Conservation (phyloP, 768 basidiomycete genomes). For the Naganishia kalamii region DNA sequence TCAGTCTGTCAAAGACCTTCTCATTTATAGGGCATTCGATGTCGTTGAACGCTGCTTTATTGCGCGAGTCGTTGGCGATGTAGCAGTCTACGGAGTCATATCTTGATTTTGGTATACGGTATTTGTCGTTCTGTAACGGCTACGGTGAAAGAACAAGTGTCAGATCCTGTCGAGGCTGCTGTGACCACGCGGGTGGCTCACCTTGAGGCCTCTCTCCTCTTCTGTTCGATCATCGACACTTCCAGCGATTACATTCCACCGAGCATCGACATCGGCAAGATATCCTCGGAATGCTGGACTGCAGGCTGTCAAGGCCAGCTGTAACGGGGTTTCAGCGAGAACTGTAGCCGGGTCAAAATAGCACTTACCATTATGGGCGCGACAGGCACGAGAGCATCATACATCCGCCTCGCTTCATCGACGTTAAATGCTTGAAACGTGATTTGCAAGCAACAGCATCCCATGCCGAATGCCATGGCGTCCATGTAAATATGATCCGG, state of each 20-base stretch:
- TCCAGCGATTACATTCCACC: slow-evolving; percentile 99
- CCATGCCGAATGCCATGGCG: slow-evolving; percentile 99
- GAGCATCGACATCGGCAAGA: slow-evolving; percentile 91
- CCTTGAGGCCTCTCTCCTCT: slow-evolving; percentile 86
- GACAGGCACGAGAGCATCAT: slow-evolving; percentile 91
- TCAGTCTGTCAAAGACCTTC: slow-evolving; percentile 63
- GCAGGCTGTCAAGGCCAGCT: slow-evolving; percentile 80
- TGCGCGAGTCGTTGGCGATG: slow-evolving; percentile 75
- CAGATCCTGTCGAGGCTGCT: not conserved
- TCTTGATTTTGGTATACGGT: slow-evolving; percentile 86
- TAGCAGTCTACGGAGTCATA: slow-evolving; percentile 96
- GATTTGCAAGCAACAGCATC: slow-evolving; percentile 92
- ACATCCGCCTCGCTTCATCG: slow-evolving; percentile 80
- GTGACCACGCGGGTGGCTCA: slow-evolving; percentile 34
- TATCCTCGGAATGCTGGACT: slow-evolving; percentile 93
- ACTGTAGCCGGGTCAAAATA: slow-evolving; percentile 38
- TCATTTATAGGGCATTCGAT: slow-evolving; percentile 71
- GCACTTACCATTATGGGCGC: slow-evolving; percentile 69
- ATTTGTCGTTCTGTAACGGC: slow-evolving; percentile 70
- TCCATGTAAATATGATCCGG: slow-evolving; percentile 93
- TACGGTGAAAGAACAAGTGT: slow-evolving; percentile 39
- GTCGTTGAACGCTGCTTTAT: slow-evolving; percentile 92
- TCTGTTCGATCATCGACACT: slow-evolving; percentile 94
- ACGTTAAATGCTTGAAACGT: slow-evolving; percentile 97
- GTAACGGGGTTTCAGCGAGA: slow-evolving; percentile 16